phyloP scores from a whole-genome alignment of 768 basidiomycete genomes.

The Serendipita sp. region DNA sequence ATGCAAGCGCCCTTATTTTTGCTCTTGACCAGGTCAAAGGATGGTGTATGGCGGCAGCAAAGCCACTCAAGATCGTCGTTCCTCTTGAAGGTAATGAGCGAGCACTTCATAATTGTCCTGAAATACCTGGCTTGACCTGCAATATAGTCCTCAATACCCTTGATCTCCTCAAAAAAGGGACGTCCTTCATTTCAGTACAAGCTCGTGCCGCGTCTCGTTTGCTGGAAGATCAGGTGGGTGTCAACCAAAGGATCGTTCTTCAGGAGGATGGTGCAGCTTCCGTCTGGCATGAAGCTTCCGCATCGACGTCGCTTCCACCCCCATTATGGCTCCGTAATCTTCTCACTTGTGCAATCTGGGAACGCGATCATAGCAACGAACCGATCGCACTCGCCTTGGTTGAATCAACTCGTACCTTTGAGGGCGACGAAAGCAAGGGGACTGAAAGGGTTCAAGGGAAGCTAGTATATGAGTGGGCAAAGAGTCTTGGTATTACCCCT shows the following conservation, averaged over 20 bases:
- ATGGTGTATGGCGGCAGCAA: slow-evolving; percentile 54
- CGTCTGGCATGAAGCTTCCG: slow-evolving; percentile 31
- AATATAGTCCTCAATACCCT: slow-evolving; percentile 69
- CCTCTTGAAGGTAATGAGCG: slow-evolving; percentile 62
- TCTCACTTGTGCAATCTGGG: background rate
- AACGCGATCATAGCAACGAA: background rate
- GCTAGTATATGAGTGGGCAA: background rate
- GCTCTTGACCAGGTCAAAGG: slow-evolving; percentile 63
- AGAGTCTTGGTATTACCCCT: background rate
- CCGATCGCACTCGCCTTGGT: background rate
- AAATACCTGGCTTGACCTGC: background rate
- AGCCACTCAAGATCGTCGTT: slow-evolving; percentile 63
- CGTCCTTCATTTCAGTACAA: slow-evolving; percentile 55
- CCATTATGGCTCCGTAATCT: background rate
- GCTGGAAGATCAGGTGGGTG: slow-evolving; percentile 73
- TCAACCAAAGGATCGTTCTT: slow-evolving; percentile 64
- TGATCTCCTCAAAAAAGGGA: slow-evolving; percentile 85
- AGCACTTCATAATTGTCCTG: background rate
- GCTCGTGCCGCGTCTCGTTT: slow-evolving; percentile 80
- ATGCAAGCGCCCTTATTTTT: slow-evolving; percentile 69
- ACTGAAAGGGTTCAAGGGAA: background rate
- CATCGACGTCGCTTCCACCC: background rate
- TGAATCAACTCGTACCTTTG: background rate
- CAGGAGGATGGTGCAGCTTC: slow-evolving; percentile 73
- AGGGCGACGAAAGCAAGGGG: background rate